phyloP scores from a whole-genome alignment of 257 asterid species.

The Scutellaria galericulata region DNA sequence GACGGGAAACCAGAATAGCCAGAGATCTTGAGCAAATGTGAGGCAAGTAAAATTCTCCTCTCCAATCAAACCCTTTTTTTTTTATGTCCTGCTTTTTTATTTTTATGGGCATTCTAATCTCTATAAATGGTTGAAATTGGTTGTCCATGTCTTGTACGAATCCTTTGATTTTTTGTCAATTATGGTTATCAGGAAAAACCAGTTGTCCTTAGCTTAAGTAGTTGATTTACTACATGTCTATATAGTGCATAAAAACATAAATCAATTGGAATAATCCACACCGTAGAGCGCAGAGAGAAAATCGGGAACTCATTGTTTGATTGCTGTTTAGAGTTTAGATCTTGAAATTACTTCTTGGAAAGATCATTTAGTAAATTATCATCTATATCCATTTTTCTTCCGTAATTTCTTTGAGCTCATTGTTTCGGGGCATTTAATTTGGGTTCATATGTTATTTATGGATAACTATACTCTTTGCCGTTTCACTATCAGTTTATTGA shows the following conservation, averaged over 20 bases:
- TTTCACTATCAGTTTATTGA: not conserved
- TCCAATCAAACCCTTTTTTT: not conserved
- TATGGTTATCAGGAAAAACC: not conserved
- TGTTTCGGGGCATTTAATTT: no score
- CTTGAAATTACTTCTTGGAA: not conserved
- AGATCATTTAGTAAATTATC: not conserved
- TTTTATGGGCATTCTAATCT: not conserved
- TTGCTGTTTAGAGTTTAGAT: not conserved
- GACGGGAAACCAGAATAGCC: not conserved
- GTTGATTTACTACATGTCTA: not conserved
- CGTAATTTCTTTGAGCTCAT: no score
- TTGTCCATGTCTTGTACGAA: not conserved
- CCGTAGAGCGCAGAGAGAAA: not conserved
- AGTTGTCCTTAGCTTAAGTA: not conserved
- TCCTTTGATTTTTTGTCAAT: not conserved
- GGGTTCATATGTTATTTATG: no score
- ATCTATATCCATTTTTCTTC: not conserved
- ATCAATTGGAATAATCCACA: not conserved
- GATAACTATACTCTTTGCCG: no score
- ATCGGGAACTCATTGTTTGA: not conserved
- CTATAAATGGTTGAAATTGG: not conserved
- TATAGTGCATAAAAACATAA: not conserved
- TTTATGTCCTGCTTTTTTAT: not conserved
- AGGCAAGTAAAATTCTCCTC: constrained; percentile 7
- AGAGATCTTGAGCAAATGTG: constrained; percentile 3